Conservation (phyloP, 352 stramenopile species). For the Phytopythium delawarense region DNA sequence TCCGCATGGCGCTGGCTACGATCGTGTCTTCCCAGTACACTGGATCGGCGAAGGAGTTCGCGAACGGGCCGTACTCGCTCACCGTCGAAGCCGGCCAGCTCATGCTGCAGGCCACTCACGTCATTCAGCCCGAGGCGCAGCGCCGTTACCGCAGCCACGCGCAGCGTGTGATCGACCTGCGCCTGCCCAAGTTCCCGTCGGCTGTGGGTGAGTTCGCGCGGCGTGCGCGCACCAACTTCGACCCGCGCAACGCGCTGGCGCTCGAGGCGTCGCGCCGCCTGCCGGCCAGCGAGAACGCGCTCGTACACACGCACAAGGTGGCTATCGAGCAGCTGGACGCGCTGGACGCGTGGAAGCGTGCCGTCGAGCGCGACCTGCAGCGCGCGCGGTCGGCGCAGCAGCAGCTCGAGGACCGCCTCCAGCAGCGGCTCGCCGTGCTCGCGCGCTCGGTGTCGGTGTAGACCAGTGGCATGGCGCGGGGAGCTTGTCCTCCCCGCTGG, state of each 20-base stretch:
- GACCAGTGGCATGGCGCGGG: slow-evolving; percentile 1
- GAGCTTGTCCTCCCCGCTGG: neutral
- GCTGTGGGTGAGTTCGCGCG: slow-evolving; percentile 60
- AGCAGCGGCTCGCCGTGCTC: slow-evolving; percentile 58
- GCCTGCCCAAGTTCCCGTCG: slow-evolving; percentile 61
- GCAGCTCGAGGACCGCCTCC: slow-evolving; percentile 48
- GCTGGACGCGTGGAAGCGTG: slow-evolving; percentile 53
- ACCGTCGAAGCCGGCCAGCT: slow-evolving; percentile 68
- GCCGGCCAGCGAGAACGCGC: slow-evolving; percentile 59
- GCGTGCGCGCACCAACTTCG: slow-evolving; percentile 53
- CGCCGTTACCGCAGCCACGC: slow-evolving; percentile 62
- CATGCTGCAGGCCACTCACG: slow-evolving; percentile 50
- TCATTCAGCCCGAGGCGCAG: slow-evolving; percentile 66
- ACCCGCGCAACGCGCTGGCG: slow-evolving; percentile 46
- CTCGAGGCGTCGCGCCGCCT: slow-evolving; percentile 58
- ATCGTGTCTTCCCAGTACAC: slow-evolving; percentile 68
- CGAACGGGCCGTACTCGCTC: slow-evolving; percentile 54
- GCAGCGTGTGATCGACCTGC: slow-evolving; percentile 35
- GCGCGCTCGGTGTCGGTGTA: slow-evolving; percentile 52
- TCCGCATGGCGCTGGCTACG: slow-evolving; percentile 58
- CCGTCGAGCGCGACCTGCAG: slow-evolving; percentile 52
- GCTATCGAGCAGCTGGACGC: slow-evolving; percentile 73
- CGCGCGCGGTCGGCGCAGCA: slow-evolving; percentile 42
- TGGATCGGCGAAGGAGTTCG: slow-evolving; percentile 63
- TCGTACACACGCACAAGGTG: slow-evolving; percentile 73